Evolutionary conservation across 139 green algal genomes (phyloP).

Genomic region (Chara braunii): DNA sequence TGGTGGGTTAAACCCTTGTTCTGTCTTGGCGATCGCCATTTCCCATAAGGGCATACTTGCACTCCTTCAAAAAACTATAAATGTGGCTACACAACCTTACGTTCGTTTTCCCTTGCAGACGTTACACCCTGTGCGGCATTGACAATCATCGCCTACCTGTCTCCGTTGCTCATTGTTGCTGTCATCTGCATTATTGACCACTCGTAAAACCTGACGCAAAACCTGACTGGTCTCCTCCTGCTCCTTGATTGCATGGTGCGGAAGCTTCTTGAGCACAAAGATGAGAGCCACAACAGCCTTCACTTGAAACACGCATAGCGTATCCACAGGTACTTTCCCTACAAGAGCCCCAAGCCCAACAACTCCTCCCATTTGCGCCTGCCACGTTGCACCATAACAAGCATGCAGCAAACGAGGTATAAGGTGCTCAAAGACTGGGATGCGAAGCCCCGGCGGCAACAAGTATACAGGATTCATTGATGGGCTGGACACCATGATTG

Average conservation of each 20-base stretch:
- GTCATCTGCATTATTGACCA: conserved; percentile 36
- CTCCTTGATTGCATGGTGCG: conserved; percentile 56
- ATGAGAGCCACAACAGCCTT: conserved; percentile 55
- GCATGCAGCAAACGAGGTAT: conserved; percentile 66
- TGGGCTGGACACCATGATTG: conserved; percentile 30
- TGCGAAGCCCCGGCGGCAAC: conserved; percentile 4
- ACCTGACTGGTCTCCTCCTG: conserved; percentile 46
- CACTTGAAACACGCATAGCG: conserved; percentile 36
- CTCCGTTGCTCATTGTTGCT: conserved; percentile 20
- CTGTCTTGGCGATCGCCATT: too few relatives aligned
- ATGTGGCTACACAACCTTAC: too few relatives aligned
- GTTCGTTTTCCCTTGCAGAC: too few relatives aligned
- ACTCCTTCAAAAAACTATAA: too few relatives aligned
- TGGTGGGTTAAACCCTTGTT: too few relatives aligned
- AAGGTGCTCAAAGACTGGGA: conserved; percentile 67
- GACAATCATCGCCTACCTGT: too few relatives aligned
- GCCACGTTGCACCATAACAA: conserved; percentile 78
- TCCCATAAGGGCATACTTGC: too few relatives aligned
- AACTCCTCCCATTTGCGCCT: conserved; percentile 65
- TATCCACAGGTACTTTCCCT: conserved; percentile 33
- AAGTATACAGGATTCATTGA: conserved; percentile 23
- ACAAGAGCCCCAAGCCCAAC: conserved; percentile 45
- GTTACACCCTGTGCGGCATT: too few relatives aligned
- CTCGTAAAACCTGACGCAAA: conserved; percentile 30
- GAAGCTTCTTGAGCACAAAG: conserved; percentile 62